These are phyloP conservation scores for Cryptococcus hybrid DNA, from an alignment of 1,284 basidiomycete species.

Conservation along the genomic window DNA sequence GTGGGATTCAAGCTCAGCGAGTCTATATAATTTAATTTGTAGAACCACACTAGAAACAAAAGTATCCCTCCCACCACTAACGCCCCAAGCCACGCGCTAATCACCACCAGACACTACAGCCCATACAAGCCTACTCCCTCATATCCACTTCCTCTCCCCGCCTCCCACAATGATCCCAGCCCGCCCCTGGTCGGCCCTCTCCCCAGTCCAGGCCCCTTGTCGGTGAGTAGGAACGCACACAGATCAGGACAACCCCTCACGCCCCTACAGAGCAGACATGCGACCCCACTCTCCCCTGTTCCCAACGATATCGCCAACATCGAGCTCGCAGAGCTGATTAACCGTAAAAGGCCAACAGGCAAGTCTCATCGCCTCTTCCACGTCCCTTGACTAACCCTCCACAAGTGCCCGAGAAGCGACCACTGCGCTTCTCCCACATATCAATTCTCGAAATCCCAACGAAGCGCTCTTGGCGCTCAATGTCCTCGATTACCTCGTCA, in stretches of 20 bases:
- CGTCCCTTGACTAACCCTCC: neutral
- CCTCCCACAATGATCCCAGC: constrained; percentile 26
- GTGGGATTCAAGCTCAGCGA: too few species aligned
- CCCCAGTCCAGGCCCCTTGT: constrained; percentile 44
- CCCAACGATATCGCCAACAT: constrained; percentile 91
- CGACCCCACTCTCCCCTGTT: constrained; percentile 75
- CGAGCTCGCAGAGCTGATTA: constrained; percentile 91
- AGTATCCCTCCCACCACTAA: too few species aligned
- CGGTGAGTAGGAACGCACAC: constrained; percentile 28
- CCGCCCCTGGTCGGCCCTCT: constrained; percentile 41
- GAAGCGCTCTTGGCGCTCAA: constrained; percentile 43
- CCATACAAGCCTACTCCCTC: too few species aligned
- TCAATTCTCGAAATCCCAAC: constrained; percentile 47
- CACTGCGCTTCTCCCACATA: constrained; percentile 55
- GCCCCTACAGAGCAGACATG: constrained; percentile 66
- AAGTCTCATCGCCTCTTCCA: constrained; percentile 41
- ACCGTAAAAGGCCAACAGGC: constrained; percentile 97
- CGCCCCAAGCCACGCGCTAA: too few species aligned
- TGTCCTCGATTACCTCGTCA: constrained; percentile 90
- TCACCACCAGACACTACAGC: neutral
- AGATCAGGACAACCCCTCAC: neutral
- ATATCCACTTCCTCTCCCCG: neutral
- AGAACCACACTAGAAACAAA: too few species aligned
- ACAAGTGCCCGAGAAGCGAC: constrained; percentile 37
- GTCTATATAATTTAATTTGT: too few species aligned